phyloP scores from a whole-genome alignment of 129 eudicot genomes.

The Escallonia rubra region DNA sequence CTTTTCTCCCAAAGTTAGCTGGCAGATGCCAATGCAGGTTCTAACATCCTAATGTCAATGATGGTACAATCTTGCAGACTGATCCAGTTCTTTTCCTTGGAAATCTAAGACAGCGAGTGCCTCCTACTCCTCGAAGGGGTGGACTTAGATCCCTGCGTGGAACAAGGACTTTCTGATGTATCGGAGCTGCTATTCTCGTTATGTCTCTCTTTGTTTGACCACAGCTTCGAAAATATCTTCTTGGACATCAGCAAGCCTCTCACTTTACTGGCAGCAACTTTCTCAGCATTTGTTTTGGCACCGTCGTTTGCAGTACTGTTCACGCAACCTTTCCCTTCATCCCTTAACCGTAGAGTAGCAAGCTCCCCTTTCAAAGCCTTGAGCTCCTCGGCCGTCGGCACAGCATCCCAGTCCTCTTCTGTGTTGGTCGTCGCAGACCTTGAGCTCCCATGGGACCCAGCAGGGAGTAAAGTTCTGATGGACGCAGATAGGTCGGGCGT shows the following conservation, averaged over 20 bases:
- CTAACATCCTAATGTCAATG: constrained; percentile 1
- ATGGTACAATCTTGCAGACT: neutral
- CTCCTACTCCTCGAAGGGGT: constrained; percentile 67
- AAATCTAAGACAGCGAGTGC: constrained; percentile 38
- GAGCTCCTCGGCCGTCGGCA: constrained; percentile 63
- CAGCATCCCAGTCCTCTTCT: constrained; percentile 77
- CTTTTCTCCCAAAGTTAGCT: neutral
- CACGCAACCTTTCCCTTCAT: neutral
- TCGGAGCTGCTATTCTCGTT: constrained; percentile 88
- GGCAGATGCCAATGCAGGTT: neutral
- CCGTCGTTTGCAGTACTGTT: neutral
- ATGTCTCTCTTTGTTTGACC: constrained; percentile 62
- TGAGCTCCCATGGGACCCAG: constrained; percentile 70
- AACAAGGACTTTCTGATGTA: constrained; percentile 70
- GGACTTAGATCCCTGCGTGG: constrained; percentile 59
- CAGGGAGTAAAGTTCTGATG: constrained; percentile 26
- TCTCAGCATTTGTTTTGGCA: constrained; percentile 22
- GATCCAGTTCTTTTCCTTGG: neutral
- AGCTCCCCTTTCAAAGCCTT: constrained; percentile 64
- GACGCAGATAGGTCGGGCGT: constrained; percentile 44
- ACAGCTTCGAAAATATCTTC: constrained; percentile 64
- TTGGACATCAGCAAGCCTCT: constrained; percentile 61
- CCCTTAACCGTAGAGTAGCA: constrained; percentile 41
- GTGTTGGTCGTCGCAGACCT: constrained; percentile 73
- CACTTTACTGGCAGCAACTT: constrained; percentile 26